Evolutionary conservation across 495 filamentous ascomycete species (phyloP), one percentile per base, ranked within the genome.

Genomic region (Acidiella bohemica): DNA sequence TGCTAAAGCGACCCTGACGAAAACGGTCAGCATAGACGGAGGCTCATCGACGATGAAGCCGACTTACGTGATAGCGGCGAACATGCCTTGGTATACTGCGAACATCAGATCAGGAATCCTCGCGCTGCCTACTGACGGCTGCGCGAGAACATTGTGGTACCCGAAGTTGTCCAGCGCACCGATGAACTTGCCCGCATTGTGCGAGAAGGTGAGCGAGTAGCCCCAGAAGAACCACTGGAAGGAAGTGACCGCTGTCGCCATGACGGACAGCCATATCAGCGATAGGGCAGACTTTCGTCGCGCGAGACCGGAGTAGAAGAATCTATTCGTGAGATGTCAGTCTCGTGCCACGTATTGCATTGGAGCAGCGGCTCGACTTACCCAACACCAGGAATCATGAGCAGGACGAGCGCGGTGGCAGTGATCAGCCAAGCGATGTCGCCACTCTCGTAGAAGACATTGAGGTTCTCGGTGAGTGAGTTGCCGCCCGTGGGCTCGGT

Each of bases 161-260:
- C 84, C 90, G 54, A 97, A 76, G 63, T 97, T 93, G 34, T 71
- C 60, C 12, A 97, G 66, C 51, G 88, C 69, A 19, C 90, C 90
- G 49, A 97, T 85, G 62, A 70, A 97, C 34, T 63, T 72, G 38
- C 82, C 81, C 12, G 81, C 84, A 9, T 72, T 67, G 59, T 93
- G 84, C 19, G 84, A 92, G 67, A 95, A 97, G 31, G 87, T 73
- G 24, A 97, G 67, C 3, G 85, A 93, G 59, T 88, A 96, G 27
- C 90, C 90, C 90, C 88, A 96, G 71, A 97, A 93, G 69, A 96
- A 97, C 42, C 90, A 97, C 61, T 96, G 88, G 65, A 97, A 93
- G 18, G 77, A 80, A 8, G 84, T 76, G 33, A 97, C 78, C 12
- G 81, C 85, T 16, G 80, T 76, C n/a, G 86, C 78, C 80, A 95